Evolutionary conservation across 2,329 filamentous ascomycete species (phyloP), one percentile per base, ranked within the genome.

Genomic region (Pseudocercospora pini-densiflorae): DNA sequence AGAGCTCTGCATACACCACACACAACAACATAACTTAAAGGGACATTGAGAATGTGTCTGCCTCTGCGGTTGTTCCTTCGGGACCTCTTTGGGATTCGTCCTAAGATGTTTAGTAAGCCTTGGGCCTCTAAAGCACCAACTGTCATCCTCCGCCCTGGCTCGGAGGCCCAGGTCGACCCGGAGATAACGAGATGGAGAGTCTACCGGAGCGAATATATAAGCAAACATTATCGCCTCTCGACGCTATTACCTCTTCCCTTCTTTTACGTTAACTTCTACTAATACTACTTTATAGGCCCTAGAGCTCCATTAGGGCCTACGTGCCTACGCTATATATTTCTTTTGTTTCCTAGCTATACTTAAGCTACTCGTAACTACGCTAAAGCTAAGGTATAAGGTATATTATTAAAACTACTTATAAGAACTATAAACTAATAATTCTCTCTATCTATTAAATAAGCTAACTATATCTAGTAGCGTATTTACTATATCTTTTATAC

Each of bases 21-120:
- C 47, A 53, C 45, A 51, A 23, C 45, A 51, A 51, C 47, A 53
- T 53, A 53, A 53, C 47, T 53, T 53, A 14, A 53, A 53, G 47
- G 24, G 47, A 53, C 47, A 53, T 27, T 53, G 8, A 27, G 2
- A 1, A 53, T 53, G 47, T 53, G 47, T 53, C 47, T 53, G 47
- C 47, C 47, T 53, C 47, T 53, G 47, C 47, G 47, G 47, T 23
- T 24, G 21, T 6, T 53, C 47, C 21, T 53, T 27, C 47, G 47
- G 21, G 24, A 53, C 47, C 21, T 53, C 47, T 27, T 53, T 6
- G 47, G 47, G 21, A 14, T 53, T 23, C 21, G 24, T 23, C 47
- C 47, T 6, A 53, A 53, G 47, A 53, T 53, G 47, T 53, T 53
- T 14, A 27, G 24, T 27, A 21, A 53, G 24, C 10, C 47, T 9